A percentile compares a stretch with the other conserved stretches of the same genome.
phyloP scores from a whole-genome alignment of 139 green algal species.

The Micromonas commoda region DNA sequence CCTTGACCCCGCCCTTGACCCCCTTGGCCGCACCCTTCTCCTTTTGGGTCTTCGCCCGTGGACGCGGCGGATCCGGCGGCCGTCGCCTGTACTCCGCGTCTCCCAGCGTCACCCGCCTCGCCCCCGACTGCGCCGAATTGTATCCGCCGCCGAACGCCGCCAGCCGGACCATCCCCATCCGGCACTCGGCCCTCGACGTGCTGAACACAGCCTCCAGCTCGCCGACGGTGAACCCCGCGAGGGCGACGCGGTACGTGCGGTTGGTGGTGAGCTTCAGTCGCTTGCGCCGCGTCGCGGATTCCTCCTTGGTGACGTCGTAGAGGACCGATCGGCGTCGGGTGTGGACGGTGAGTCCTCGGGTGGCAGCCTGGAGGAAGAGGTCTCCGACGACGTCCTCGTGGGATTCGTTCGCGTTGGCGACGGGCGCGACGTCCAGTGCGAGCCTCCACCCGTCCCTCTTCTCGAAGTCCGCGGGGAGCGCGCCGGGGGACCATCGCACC shows the following conservation, averaged over 20 bases:
- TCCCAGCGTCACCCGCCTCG: background rate
- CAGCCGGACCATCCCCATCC: background rate
- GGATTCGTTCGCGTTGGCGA: background rate
- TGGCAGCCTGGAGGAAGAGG: background rate
- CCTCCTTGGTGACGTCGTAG: background rate
- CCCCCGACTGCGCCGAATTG: background rate
- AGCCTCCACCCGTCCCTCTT: conserved; percentile 7
- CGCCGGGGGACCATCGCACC: background rate
- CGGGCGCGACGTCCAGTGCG: conserved; percentile 7
- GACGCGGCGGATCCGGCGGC: too few species aligned
- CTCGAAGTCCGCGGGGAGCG: background rate
- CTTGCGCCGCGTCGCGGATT: background rate
- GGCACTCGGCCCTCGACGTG: background rate
- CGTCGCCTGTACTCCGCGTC: background rate
- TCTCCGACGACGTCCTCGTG: background rate
- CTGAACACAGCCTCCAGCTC: background rate
- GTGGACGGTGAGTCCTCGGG: background rate
- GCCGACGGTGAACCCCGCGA: background rate
- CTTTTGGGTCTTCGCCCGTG: too few species aligned
- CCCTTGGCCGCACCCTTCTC: too few species aligned
- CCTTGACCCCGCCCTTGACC: too few species aligned
- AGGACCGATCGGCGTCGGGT: background rate
- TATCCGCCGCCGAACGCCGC: background rate
- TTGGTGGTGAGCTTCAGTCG: background rate
- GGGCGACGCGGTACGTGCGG: background rate